phyloP scores from a whole-genome alignment of 371 early-diverging fungal genomes.

The Circinella minor region DNA sequence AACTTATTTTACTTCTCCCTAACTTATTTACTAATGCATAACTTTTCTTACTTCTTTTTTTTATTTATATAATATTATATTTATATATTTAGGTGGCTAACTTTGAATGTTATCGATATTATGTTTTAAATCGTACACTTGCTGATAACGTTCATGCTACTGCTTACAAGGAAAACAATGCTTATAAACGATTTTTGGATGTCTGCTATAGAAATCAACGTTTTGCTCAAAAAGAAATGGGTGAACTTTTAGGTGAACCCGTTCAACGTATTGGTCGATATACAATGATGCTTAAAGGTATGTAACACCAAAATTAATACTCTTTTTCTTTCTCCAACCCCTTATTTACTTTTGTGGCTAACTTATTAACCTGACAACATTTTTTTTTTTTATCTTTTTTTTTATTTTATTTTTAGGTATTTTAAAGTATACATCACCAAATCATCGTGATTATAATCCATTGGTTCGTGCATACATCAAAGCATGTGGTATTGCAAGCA shows the following conservation, averaged over 20 bases:
- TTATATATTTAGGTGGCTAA: constrained; percentile 28
- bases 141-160: constrained; percentile 42
- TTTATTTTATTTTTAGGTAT: constrained; percentile 28
- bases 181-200: constrained; percentile 37
- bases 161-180: constrained; percentile 38
- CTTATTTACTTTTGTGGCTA: neutral
- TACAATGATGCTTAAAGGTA: constrained; percentile 50
- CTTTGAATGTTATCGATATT: constrained; percentile 54
- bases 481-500: constrained; percentile 40
- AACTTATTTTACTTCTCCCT: too few species aligned
- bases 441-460: constrained; percentile 38
- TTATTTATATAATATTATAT: too few species aligned
- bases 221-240: constrained; percentile 30
- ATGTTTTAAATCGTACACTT: constrained; percentile 38
- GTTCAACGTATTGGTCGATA: constrained; percentile 53
- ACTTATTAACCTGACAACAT: neutral
- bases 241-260: constrained; percentile 48
- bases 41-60: neutral
- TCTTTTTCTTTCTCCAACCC: neutral
- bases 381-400: neutral
- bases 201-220: constrained; percentile 37
- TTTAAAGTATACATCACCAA: constrained; percentile 35
- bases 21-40: too few species aligned
- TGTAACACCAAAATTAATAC: neutral
- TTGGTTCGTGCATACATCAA: constrained; percentile 38